Conservation (phyloP, 345 rosid genomes). For the Angophora floribunda region DNA sequence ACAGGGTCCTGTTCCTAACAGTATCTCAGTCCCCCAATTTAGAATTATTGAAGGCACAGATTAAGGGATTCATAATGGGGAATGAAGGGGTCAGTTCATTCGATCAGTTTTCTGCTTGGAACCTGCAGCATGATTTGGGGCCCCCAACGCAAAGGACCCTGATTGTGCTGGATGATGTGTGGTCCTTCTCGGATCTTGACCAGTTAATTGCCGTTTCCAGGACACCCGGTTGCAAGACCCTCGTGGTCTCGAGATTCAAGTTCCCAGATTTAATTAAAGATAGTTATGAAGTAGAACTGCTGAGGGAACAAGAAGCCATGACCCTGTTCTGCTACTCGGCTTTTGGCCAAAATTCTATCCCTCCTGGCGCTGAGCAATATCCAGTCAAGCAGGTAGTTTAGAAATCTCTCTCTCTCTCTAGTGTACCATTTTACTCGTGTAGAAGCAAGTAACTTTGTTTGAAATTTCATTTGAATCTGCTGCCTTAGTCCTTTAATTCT, state of each 20-base stretch:
- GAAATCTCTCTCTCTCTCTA: background rate
- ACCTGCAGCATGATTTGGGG: slow-evolving; percentile 14
- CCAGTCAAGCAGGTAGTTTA: slow-evolving; percentile 59
- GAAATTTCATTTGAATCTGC: background rate
- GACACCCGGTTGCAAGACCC: slow-evolving; percentile 50
- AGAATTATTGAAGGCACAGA: slow-evolving; percentile 31
- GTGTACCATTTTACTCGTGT: background rate
- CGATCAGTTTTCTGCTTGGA: slow-evolving; percentile 19
- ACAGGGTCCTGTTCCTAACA: slow-evolving; percentile 53
- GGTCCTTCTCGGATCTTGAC: slow-evolving; percentile 52
- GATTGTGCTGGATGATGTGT: slow-evolving; percentile 85
- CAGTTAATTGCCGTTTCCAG: slow-evolving; percentile 25
- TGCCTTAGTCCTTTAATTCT: background rate
- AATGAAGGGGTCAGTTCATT: slow-evolving; percentile 10
- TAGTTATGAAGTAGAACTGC: slow-evolving; percentile 50
- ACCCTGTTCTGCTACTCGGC: slow-evolving; percentile 68
- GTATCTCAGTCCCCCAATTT: slow-evolving; percentile 80
- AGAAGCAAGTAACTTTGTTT: background rate
- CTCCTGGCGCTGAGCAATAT: slow-evolving; percentile 30
- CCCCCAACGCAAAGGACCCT: slow-evolving; percentile 12
- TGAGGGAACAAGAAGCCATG: slow-evolving; percentile 55
- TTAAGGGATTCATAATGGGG: slow-evolving; percentile 33
- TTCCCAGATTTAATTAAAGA: slow-evolving; percentile 25
- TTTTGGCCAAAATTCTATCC: slow-evolving; percentile 56
- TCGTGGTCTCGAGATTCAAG: slow-evolving; percentile 68